Base-by-base conservation (phyloP, 192 early-diverging fungal genomes). In the Coemansia asiatica region DNA sequence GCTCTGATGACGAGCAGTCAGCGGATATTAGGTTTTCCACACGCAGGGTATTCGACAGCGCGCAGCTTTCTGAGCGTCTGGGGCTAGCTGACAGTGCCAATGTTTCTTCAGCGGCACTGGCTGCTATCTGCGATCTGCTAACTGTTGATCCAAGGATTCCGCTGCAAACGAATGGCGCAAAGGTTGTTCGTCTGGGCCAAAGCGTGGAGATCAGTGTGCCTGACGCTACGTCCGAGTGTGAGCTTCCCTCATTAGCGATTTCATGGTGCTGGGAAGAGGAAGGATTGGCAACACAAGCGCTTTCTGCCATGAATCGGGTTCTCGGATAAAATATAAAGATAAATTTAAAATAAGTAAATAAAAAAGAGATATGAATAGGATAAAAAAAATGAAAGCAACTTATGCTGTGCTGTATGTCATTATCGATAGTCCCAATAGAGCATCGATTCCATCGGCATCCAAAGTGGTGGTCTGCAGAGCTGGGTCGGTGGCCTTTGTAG, bases 221-320 rank as follows among this genome's bases (percentile, higher is more conserved):
- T 23, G 36, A 46, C 18, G 44, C 22, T 1, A 27, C 66, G 2
- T 38, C 38, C 2, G 63, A 61, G 6, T 64, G 57, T 55, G 63
- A 56, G 0, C 49, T 81, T 54, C 72, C 74, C 1, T 60, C 50
- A 25, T 60, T 90, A 1, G 53, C 69, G 18, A 75, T 90, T 28
- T 76, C 83, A 16, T 90, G 89, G 89, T 72, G 86, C 18, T 89
- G 85, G 70, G 74, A 81, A 22, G 89, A 90, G 56, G 88, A 90
- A 31, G 86, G 85, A 53, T 73, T 90, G 27, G 89, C 89, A 0
- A 86, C 84, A 7, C 66, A 78, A n/a, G 68, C 85, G 16, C 68
- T 90, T 21, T 80, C 83, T 12, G 67, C 84, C 23, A 70, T 90
- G 12, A 85, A 88, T 46, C 72, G 76, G 0, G 66, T 81, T 0